Conservation (phyloP, 352 stramenopile genomes). For the Globisporangium heterothallicum region DNA sequence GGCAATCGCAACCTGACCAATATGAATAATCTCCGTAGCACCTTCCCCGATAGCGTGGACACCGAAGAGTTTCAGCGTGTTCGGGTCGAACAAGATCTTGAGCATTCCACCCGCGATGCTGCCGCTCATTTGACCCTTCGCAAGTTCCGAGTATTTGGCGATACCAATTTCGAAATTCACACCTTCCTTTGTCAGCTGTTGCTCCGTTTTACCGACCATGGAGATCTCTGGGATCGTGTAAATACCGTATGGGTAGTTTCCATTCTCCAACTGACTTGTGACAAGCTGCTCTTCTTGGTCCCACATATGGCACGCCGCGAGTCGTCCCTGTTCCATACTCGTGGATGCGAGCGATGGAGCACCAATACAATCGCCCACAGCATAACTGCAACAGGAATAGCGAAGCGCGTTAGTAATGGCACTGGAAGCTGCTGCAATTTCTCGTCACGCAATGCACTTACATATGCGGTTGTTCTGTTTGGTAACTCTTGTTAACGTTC, state of each 20-base stretch:
- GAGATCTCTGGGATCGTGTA: conserved; percentile 91
- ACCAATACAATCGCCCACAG: conserved; percentile 86
- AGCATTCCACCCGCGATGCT: conserved; percentile 74
- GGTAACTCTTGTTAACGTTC: conserved; percentile 85
- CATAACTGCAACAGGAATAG: conserved; percentile 54
- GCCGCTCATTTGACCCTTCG: conserved; percentile 88
- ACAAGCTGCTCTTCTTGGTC: conserved; percentile 38
- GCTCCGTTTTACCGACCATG: conserved; percentile 89
- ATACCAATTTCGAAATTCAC: conserved; percentile 86
- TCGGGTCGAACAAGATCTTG: conserved; percentile 86
- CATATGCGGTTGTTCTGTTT: conserved; percentile 82
- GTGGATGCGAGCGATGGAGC: conserved; percentile 83
- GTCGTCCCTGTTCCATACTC: conserved; percentile 85
- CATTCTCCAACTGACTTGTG: conserved; percentile 67
- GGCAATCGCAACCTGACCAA: conserved; percentile 86
- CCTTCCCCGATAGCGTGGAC: conserved; percentile 88
- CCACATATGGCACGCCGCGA: conserved; percentile 87
- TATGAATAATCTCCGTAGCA: conserved; percentile 90
- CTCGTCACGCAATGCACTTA: conserved; percentile 14
- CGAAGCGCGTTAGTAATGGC: neutral
- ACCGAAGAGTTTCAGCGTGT: conserved; percentile 74
- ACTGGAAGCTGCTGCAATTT: too few species aligned
- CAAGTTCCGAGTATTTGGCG: conserved; percentile 83
- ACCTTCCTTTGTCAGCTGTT: conserved; percentile 73
- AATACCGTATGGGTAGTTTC: conserved; percentile 88